A percentile compares a stretch with the other conserved stretches of the same genome.
These are phyloP conservation scores for Oryza coarctata DNA, from an alignment of 176 grass and related monocot species.

Conservation along the genomic window DNA sequence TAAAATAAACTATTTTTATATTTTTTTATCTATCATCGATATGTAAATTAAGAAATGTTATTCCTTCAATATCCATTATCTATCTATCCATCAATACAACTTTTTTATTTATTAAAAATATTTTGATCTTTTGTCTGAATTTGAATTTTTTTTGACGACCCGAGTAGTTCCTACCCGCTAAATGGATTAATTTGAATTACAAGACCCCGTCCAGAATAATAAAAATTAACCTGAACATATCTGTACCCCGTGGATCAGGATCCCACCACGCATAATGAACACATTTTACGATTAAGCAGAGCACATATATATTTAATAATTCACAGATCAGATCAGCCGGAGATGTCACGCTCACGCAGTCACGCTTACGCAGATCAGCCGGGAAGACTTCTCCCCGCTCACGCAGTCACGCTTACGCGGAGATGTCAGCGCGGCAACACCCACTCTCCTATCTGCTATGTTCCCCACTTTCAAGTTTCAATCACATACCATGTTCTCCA, in stretches of 20 bases:
- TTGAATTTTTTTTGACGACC: no score
- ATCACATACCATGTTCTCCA: neutral
- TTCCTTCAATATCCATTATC: no score
- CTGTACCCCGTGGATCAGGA: neutral
- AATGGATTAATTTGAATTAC: neutral
- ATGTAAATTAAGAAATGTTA: no score
- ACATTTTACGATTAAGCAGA: slow-evolving; percentile 1
- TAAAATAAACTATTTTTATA: no score
- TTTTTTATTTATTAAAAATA: no score
- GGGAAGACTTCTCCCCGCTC: slow-evolving; percentile 8
- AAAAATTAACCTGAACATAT: neutral
- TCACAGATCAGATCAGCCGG: slow-evolving; percentile 3
- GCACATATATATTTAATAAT: neutral
- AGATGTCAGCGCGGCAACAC: neutral
- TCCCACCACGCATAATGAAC: neutral
- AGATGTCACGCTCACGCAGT: neutral
- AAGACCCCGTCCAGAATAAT: neutral
- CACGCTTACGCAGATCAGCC: slow-evolving; percentile 26
- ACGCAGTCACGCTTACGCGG: slow-evolving; percentile 25
- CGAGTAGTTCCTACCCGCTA: neutral
- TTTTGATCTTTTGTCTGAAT: no score
- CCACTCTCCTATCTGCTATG: neutral
- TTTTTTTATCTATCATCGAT: no score
- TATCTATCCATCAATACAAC: no score
- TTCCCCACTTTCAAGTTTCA: neutral